Base-by-base conservation (phyloP, 495 filamentous ascomycete species). In the Xylaria longipes region DNA sequence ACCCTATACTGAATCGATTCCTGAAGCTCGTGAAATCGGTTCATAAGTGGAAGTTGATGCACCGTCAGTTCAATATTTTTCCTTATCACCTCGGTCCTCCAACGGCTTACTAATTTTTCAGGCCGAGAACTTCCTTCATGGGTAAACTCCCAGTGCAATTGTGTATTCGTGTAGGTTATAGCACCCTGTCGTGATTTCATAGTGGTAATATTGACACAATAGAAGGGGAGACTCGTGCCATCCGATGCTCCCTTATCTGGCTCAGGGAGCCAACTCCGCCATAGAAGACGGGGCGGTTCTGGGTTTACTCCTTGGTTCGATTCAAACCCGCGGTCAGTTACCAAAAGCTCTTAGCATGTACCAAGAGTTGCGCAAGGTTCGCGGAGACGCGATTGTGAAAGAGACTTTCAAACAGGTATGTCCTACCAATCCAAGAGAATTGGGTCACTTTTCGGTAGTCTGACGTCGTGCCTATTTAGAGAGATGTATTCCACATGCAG, bases 181-280 rank as follows among this genome's bases (percentile, higher is more conserved):
- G 39, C 0, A n/a, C 14, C 41, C 12, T 46, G 2, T 29, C 31
- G 22, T 7, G 2, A 57, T 45, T 48, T 7, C 27, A 41, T 17
- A 11, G 25, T 22, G 12, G 39, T 20, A 15, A 35, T 43, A 66
- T 68, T 33, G 72, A 73, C 57, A 71, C 43, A 29, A 27, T 73
- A 15, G 60, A 70, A 37, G 74, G 65, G 87, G 87, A 17, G 87
- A 89, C 48, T 80, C 86, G 31, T 87, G 85, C 69, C 87, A 89
- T 69, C 85, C 87, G 2, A 89, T 88, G 77, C 83, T 89, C 1
- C 87, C 87, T 14, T 89, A 89, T 67, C 79, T 88, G 14, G 86
- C 86, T 1, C 87, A 89, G 52, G 79, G 79, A 1, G 84, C 84
- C 41, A 81, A 82, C 5, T 77, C 78, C 68, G 79, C 83, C 0